A percentile compares a stretch with the other conserved stretches of the same genome.
Conservation (phyloP, 2,329 filamentous ascomycete genomes). For the Zalaria obscura region DNA sequence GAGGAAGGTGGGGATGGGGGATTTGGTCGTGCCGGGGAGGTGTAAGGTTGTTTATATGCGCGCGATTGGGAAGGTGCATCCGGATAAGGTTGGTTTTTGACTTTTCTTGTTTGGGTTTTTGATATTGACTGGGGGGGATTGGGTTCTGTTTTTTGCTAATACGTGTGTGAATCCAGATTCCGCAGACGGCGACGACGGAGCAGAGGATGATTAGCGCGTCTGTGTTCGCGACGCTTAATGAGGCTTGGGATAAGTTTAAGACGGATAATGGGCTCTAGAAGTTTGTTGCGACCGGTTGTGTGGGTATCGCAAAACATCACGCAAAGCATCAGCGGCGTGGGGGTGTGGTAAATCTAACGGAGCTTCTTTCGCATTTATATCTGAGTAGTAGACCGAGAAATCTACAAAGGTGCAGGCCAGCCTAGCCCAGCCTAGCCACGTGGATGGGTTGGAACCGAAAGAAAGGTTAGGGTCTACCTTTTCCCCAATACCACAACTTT, state of each 20-base stretch:
- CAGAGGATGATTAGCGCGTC: constrained; percentile 53
- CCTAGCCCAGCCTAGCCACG: no score
- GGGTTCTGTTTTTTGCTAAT: not conserved
- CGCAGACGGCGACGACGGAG: constrained; percentile 49
- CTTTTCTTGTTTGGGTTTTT: no score
- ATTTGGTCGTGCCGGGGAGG: constrained; percentile 82
- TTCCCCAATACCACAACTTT: no score
- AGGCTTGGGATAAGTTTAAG: constrained; percentile 57
- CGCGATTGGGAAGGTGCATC: constrained; percentile 95
- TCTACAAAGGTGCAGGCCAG: no score
- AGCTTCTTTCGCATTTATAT: no score
- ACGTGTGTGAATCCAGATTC: constrained; percentile 29
- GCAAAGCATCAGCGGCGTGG: no score
- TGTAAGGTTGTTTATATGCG: constrained; percentile 99
- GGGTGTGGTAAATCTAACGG: no score
- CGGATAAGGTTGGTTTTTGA: constrained; percentile 68
- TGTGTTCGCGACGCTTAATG: constrained; percentile 51
- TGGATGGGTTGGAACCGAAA: no score
- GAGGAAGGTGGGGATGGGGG: constrained; percentile 93
- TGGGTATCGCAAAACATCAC: no score
- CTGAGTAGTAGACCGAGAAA: no score
- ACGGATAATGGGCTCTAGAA: constrained; percentile 33
- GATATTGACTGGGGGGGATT: not conserved
- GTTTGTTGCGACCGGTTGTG: no score
- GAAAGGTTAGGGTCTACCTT: no score